Conservation (phyloP, 2,329 filamentous ascomycete species). For the Beauveria australis region DNA sequence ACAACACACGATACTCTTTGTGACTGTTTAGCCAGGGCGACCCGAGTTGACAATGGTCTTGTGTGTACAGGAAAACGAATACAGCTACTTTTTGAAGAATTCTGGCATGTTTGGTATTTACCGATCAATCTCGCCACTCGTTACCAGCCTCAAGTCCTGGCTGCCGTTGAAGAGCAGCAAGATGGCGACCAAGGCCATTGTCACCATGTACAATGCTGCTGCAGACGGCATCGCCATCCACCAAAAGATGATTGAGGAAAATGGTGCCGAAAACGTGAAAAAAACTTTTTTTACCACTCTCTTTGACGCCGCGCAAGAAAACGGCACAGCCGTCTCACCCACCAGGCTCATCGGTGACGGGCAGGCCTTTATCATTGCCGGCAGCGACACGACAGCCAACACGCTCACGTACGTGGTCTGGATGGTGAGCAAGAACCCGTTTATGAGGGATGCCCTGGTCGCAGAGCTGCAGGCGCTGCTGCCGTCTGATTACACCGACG, state of each 20-base stretch:
- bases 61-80: neutral
- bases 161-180: neutral
- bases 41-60: neutral
- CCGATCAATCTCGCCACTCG: neutral
- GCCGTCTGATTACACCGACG: constrained; percentile 18
- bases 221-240: neutral
- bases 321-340: constrained; percentile 17
- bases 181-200: neutral
- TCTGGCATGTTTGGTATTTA: constrained; percentile 1
- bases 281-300: constrained; percentile 30
- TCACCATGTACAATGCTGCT: neutral
- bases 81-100: constrained; percentile 1
- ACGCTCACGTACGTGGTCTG: constrained; percentile 41
- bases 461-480: constrained; percentile 29
- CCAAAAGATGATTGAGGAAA: neutral
- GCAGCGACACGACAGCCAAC: constrained; percentile 43
- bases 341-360: constrained; percentile 32
- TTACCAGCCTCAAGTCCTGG: neutral
- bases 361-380: constrained; percentile 37
- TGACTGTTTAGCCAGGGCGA: neutral
- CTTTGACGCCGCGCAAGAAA: constrained; percentile 24
- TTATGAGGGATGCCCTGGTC: constrained; percentile 23
- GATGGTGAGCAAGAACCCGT: constrained; percentile 24
- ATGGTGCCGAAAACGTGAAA: neutral
- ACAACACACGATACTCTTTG: neutral